Conservation (phyloP, 2,329 filamentous ascomycete species). For the Hymenoscyphus scutula region DNA sequence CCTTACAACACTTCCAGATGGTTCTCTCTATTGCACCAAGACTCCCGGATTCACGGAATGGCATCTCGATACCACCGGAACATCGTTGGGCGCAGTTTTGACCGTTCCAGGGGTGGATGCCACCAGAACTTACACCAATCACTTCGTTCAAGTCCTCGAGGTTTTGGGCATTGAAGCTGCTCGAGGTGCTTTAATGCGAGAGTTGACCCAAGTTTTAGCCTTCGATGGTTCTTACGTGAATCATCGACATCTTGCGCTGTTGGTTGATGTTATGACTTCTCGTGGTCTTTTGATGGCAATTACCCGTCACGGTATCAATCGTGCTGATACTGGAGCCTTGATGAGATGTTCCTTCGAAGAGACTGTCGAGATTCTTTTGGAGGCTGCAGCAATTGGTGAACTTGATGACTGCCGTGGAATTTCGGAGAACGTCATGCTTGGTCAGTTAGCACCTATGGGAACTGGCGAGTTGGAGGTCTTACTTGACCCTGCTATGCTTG, state of each 20-base stretch:
- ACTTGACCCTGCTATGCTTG: slow-evolving; percentile 91
- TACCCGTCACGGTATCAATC: slow-evolving; percentile 97
- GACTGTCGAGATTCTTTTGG: slow-evolving; percentile 95
- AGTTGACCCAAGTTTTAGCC: slow-evolving; percentile 87
- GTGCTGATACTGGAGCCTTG: slow-evolving; percentile 92
- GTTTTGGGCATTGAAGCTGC: slow-evolving; percentile 97
- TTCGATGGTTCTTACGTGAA: slow-evolving; percentile 99
- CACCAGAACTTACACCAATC: slow-evolving; percentile 86
- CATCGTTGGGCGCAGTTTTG: slow-evolving; percentile 79
- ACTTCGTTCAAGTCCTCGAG: slow-evolving; percentile 90
- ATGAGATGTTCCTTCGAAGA: slow-evolving; percentile 99
- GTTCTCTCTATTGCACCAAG: slow-evolving; percentile 71
- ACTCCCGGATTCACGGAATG: slow-evolving; percentile 75
- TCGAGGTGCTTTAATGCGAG: slow-evolving; percentile 79
- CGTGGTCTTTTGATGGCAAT: slow-evolving; percentile 92
- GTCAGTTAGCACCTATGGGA: slow-evolving; percentile 94
- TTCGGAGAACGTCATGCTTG: slow-evolving; percentile 97
- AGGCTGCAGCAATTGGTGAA: slow-evolving; percentile 91
- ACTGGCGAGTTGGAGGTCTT: slow-evolving; percentile 95
- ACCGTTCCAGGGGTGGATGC: slow-evolving; percentile 85
- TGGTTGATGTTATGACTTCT: slow-evolving; percentile 98
- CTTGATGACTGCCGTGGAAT: slow-evolving; percentile 97
- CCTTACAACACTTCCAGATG: slow-evolving; percentile 66
- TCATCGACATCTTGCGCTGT: slow-evolving; percentile 89
- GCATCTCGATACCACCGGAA: slow-evolving; percentile 94